Base-by-base conservation (phyloP, 1,284 basidiomycete species). In the Rhodotorula sp. region DNA sequence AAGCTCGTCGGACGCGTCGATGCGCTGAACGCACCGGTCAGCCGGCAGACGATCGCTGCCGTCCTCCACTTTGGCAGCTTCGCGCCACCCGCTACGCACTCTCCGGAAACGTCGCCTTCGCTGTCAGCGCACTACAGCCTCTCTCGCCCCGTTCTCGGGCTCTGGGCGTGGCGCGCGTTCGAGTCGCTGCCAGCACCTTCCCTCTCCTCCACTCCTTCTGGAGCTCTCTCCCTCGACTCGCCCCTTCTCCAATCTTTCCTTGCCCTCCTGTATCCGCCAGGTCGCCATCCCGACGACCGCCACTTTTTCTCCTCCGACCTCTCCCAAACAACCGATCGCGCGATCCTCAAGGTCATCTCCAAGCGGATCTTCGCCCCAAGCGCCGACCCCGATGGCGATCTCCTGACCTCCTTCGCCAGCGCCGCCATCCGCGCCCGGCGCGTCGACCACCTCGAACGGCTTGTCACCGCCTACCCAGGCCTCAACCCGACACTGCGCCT, bases 351-450 rank as follows among this genome's bases (percentile, higher is more conserved):
- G 36, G 13, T 17, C n/a, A 8, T 59, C 54, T 17, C 54, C 12
- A 6, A 27, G 25, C 58, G n/a, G 10, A 19, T 67, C 29, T 48
- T 71, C 53, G 39, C 32, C 15, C 10, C 32, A 2, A 25, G 34
- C 17, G 17, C 21, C 8, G 12, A 34, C 3, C 15, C 27, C 3
- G 12, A 53, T 6, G 15, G 37, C 0, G 13, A 36, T 3, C 44
- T 71, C 36, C 15, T 58, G 2, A 13, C 8, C 4, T 25, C 55
- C 0, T 59, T 71, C 41, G 66, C 62, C 15, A 8, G 29, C 19
- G 60, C 70, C 4, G 63, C 66, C 2, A 37, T 51, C 0, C 62
- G 70, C 10, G 70, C 70, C 0, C 36, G 64, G 21, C 53, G 66
- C 1, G 29, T 68, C 50, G 70, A 72, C 55, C 46, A 66, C 36